Base-by-base conservation (phyloP, 2,329 filamentous ascomycete genomes). In the Aspergillus sp. region DNA sequence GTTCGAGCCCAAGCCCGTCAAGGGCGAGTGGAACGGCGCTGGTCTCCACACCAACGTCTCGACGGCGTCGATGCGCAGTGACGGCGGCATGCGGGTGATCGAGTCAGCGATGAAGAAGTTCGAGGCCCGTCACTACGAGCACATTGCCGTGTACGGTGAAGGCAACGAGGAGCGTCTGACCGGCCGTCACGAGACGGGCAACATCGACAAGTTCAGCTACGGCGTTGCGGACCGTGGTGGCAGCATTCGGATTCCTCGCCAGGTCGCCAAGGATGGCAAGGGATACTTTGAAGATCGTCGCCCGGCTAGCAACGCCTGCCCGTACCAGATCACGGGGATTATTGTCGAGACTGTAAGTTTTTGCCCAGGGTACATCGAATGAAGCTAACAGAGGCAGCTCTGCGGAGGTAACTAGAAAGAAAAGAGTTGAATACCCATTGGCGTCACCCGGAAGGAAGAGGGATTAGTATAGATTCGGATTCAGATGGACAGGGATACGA, bases 211-310 rank as follows among this genome's bases (percentile, higher is more conserved):
- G 61, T 98, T 98, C 76, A 79, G 78, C 50, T 96, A 80, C 65
- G 89, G 91, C 58, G 80, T 96, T 41, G 91, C 91, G 63, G 89
- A 96, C 80, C 86, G 91, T 66, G 91, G 89, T 55, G 81, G 84
- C 38, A 93, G 83, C 24, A 88, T 96, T 55, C 85, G 91, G 62
- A 91, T 98, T 51, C 88, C 88, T 51, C 80, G 86, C 53, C 78
- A 86, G 52, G 77, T 75, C 50, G 86, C 82, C 30, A 79, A 82
- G 59, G 84, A 93, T 64, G 86, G 86, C 63, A 91, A 82, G 69
- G 88, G 88, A 44, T 95, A 95, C 75, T 94, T 95, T 47, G 86
- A 95, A 65, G 81, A 86, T 46, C 75, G 82, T 57, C 75, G 81
- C 44, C 80, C 81, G 36, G 86, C 86, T 35, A 89, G 82, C 56